Percentiles rank a stretch among this genome's conserved stretches.
Conservation (phyloP, 75 land plant genomes). For the Ceratopteris richardii region DNA sequence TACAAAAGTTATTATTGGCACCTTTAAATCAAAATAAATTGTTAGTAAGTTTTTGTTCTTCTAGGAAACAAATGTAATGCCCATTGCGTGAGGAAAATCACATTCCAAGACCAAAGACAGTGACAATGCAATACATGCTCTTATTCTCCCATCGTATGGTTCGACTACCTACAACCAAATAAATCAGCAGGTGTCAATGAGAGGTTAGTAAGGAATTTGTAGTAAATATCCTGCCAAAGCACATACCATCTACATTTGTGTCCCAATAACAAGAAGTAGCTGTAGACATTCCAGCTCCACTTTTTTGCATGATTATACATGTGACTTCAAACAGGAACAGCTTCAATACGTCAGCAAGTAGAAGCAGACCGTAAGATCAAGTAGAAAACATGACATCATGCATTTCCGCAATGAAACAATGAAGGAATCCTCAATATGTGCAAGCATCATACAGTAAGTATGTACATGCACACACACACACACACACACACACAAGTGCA, state of each 20-base stretch:
- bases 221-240: neutral
- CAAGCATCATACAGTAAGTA: no score
- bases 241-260: conserved; percentile 19
- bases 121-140: conserved; percentile 23
- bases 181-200: neutral
- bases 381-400: neutral
- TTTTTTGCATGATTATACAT: conserved; percentile 35
- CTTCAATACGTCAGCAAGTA: no score
- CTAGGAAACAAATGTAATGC: no score
- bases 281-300: conserved; percentile 36
- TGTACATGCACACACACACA: no score
- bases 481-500: no score
- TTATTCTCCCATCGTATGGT: conserved; percentile 32
- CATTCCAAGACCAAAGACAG: conserved; percentile 20
- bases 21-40: no score
- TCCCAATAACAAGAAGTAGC: conserved; percentile 43
- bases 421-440: no score
- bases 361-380: neutral
- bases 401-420: no score
- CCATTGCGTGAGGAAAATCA: no score
- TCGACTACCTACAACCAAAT: conserved; percentile 15
- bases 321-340: conserved; percentile 18
- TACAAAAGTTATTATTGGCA: no score
- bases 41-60: no score
- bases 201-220: neutral